Evolutionary conservation across 129 eudicot genomes (phyloP), one percentile per base, ranked within the genome.

Genomic region (Flaveria ramosissima): DNA sequence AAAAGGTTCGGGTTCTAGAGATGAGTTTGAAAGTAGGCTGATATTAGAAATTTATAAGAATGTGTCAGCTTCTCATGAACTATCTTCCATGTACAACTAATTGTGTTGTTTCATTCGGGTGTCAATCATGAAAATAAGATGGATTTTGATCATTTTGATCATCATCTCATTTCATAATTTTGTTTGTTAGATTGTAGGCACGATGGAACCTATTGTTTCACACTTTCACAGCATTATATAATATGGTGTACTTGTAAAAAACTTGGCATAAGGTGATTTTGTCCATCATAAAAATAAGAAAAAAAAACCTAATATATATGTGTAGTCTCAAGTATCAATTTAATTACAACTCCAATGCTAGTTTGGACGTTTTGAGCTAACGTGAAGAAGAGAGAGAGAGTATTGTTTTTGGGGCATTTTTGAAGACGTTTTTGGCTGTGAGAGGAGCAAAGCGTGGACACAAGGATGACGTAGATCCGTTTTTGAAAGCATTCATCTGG

Each of bases 21-120:
- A 74, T 27, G 52, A 56, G 64, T 80, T 80, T 11, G 80, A 80
- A 62, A 80, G 65, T 30, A 74, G 84, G 68, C 61, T 80, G 36
- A 80, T 80, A 55, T 52, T 21, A 45, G 80, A 80, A 68, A 80
- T 80, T 20, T 80, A 80, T 47, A 80, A 80, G 71, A 80, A 80
- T 23, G 32, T 80, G 71, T 80, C 84, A 47, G 62, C 84, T 24
- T 43, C 80, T 66, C 84, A 80, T 56, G 84, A 80, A 60, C 55
- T 80, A 56, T 45, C 84, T 36, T 80, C 84, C 0, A 23, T 73
- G 70, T 80, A 80, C 73, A 80, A 74, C 10, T 80, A 23, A 57
- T 43, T 27, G 16, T 6, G n/a, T 27, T 60, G 64, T 71, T 70
- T 21, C 42, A 4, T 43, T 32, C 26, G 27, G 9, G 19, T 80